Evolutionary conservation across 169 alveolate species (phyloP).

Genomic region (Perkinsus marinus): DNA sequence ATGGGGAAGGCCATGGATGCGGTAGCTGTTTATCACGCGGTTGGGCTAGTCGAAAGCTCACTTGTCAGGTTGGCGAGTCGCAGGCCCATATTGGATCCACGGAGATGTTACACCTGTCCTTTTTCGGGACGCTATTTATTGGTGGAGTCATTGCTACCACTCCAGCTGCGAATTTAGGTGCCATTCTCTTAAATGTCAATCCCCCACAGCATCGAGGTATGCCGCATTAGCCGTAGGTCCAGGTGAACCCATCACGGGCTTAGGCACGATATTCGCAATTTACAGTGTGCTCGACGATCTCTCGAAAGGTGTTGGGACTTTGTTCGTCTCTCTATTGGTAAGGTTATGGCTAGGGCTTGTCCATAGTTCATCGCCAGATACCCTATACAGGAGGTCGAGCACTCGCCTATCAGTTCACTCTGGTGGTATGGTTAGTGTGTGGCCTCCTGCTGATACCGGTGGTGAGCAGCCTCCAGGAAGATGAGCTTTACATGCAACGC

Average conservation of each 20-base stretch:
- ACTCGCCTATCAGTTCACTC: neutral
- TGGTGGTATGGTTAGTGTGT: neutral
- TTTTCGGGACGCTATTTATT: slow-evolving; percentile 3
- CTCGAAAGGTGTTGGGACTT: slow-evolving; percentile 17
- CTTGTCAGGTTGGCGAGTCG: neutral
- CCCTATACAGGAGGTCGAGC: neutral
- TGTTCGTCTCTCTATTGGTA: slow-evolving; percentile 10
- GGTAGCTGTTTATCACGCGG: neutral
- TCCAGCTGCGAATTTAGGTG: slow-evolving; percentile 22
- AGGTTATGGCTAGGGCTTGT: neutral
- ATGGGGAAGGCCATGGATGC: neutral
- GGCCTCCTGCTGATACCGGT: neutral
- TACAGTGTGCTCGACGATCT: slow-evolving; percentile 18
- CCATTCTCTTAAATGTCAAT: slow-evolving; percentile 20
- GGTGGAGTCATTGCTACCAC: slow-evolving; percentile 16
- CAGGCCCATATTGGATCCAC: neutral
- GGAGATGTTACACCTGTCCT: neutral
- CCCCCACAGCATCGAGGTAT: slow-evolving; percentile 11
- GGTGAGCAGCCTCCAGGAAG: neutral
- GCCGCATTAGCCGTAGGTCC: neutral
- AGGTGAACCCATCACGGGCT: too few relatives aligned
- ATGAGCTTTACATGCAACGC: neutral
- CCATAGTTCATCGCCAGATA: neutral
- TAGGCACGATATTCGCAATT: slow-evolving; percentile 14
- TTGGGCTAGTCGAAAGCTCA: neutral